These are phyloP conservation scores for Penicillium corylophilum DNA, from an alignment of 2,329 filamentous ascomycete genomes.

Conservation along the genomic window DNA sequence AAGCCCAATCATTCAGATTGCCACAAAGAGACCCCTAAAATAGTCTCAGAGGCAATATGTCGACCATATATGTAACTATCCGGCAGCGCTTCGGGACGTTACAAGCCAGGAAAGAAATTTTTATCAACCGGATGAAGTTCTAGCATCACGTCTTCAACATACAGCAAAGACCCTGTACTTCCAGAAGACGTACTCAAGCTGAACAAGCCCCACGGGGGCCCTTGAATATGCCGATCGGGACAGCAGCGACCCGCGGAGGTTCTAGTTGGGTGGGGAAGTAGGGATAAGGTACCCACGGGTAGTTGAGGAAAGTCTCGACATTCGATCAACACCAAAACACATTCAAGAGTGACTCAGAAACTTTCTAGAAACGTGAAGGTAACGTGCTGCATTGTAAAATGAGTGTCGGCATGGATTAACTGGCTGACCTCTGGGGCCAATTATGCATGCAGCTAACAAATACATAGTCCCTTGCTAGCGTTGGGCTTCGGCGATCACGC, in stretches of 20 bases:
- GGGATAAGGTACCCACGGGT: not conserved
- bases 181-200: too few species aligned
- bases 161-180: too few species aligned
- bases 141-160: too few species aligned
- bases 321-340: not conserved
- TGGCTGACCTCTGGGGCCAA: not conserved
- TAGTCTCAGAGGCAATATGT: too few species aligned
- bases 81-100: too few species aligned
- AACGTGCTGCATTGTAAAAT: not conserved
- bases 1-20: too few species aligned
- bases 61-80: too few species aligned
- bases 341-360: not conserved
- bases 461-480: not conserved
- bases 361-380: not conserved
- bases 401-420: not conserved
- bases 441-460: not conserved
- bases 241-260: not conserved
- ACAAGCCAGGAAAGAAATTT: too few species aligned
- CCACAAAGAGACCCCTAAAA: too few species aligned
- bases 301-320: not conserved
- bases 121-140: too few species aligned
- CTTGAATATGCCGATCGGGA: not conserved
- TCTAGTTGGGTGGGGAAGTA: not conserved
- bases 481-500: not conserved
- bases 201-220: not conserved